Conservation (phyloP, 176 grass and related monocot species). For the Elymus sibiricus region DNA sequence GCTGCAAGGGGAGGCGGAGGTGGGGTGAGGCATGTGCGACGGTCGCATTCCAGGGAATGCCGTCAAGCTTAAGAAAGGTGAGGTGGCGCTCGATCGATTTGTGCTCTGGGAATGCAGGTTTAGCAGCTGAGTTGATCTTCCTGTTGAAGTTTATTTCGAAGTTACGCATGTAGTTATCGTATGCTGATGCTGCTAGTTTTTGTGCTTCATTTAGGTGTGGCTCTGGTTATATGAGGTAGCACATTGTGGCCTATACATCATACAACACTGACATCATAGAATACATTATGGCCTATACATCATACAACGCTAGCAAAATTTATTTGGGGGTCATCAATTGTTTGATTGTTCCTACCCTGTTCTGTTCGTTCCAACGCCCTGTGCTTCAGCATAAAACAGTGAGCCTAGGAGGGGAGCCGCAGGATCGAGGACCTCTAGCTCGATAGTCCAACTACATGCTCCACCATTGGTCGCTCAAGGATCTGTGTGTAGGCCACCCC, state of each 20-base stretch:
- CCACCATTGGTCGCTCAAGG: no score
- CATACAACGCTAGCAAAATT: no score
- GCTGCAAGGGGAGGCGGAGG: neutral
- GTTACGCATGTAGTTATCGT: neutral
- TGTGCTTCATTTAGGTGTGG: neutral
- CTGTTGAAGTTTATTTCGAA: neutral
- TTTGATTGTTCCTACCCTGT: neutral
- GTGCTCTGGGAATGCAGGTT: no score
- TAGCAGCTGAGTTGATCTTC: constrained; percentile 17
- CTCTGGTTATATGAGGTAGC: neutral
- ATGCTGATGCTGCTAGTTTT: neutral
- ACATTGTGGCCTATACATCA: neutral
- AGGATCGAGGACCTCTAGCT: no score
- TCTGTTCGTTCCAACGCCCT: no score
- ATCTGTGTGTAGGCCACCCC: no score
- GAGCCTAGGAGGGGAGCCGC: no score
- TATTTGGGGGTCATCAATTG: neutral
- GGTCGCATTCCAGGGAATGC: constrained; percentile 79
- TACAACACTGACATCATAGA: neutral
- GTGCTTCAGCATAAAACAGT: no score
- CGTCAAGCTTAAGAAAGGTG: no score
- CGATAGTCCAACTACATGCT: no score
- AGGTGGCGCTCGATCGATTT: no score
- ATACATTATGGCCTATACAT: no score
- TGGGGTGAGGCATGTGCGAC: constrained; percentile 54